These are phyloP conservation scores for Diplosphaera chodatii DNA, from an alignment of 139 green algal species.

Conservation along the genomic window DNA sequence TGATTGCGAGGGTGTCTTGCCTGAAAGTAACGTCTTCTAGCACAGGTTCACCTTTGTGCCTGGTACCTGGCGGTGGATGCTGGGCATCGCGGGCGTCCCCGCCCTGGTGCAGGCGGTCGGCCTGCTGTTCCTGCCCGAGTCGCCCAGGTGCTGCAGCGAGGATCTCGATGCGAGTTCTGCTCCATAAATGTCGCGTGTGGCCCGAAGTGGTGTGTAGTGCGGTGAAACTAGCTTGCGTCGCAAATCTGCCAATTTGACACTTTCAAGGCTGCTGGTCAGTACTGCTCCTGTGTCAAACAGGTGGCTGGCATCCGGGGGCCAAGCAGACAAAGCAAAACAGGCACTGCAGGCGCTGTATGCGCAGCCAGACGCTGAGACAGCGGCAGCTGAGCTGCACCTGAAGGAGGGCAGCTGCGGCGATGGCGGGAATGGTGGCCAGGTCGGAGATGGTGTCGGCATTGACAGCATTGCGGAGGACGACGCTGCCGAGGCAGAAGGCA, in stretches of 20 bases:
- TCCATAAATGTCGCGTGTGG: too few relatives aligned
- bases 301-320: slow-evolving; percentile 15
- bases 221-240: too few relatives aligned
- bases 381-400: slow-evolving; percentile 1
- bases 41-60: slow-evolving; percentile 47
- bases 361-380: background rate
- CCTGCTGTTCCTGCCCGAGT: slow-evolving; percentile 55
- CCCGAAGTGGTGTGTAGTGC: background rate
- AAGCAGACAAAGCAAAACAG: background rate
- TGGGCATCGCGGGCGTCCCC: slow-evolving; percentile 56
- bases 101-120: slow-evolving; percentile 38
- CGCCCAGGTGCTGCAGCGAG: slow-evolving; percentile 36
- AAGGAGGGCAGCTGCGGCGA: background rate
- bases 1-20: too few relatives aligned
- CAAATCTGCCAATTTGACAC: too few relatives aligned
- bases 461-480: too few relatives aligned
- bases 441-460: background rate
- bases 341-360: slow-evolving; percentile 1
- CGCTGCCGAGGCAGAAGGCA: background rate
- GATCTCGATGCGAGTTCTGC: slow-evolving; percentile 9
- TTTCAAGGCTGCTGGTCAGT: too few relatives aligned
- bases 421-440: too few relatives aligned
- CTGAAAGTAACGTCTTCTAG: too few relatives aligned
- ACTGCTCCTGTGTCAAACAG: too few relatives aligned
- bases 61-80: slow-evolving; percentile 74